Conservation (phyloP, 2,329 filamentous ascomycete species). For the Verticillium tricorpus region DNA sequence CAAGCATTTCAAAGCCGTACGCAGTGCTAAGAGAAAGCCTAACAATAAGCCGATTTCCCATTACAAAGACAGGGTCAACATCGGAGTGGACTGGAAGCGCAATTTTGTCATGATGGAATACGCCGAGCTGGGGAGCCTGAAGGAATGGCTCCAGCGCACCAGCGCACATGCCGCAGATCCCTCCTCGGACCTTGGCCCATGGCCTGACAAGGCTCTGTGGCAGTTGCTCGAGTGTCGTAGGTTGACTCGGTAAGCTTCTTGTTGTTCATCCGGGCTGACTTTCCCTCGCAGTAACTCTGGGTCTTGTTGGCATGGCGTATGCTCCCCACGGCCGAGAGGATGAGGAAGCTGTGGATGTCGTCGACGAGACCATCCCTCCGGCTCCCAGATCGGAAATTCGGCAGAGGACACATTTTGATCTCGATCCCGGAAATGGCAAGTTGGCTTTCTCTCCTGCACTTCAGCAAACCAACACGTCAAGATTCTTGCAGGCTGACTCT, state of each 20-base stretch:
- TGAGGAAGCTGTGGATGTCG: background rate
- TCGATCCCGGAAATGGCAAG: background rate
- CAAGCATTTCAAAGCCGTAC: background rate
- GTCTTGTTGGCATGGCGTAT: background rate
- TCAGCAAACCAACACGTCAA: too few relatives aligned
- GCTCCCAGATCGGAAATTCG: background rate
- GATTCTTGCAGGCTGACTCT: background rate
- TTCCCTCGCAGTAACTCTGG: background rate
- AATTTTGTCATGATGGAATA: constrained; percentile 21
- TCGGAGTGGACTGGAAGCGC: constrained; percentile 2
- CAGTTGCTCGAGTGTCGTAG: constrained; percentile 24
- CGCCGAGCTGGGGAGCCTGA: constrained; percentile 18
- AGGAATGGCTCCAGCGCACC: constrained; percentile 10
- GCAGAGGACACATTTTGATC: background rate
- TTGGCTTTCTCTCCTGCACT: background rate
- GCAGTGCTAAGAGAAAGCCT: background rate
- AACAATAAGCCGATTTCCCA: background rate
- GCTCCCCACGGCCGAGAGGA: background rate
- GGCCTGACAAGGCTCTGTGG: constrained; percentile 18
- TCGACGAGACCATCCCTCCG: background rate
- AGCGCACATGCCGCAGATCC: background rate
- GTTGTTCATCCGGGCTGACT: background rate
- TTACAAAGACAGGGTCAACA: background rate
- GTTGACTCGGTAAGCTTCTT: constrained; percentile 2
- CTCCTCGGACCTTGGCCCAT: background rate